phyloP scores from a whole-genome alignment of 2,329 filamentous ascomycete species.

The Fusarium chlamydosporum region DNA sequence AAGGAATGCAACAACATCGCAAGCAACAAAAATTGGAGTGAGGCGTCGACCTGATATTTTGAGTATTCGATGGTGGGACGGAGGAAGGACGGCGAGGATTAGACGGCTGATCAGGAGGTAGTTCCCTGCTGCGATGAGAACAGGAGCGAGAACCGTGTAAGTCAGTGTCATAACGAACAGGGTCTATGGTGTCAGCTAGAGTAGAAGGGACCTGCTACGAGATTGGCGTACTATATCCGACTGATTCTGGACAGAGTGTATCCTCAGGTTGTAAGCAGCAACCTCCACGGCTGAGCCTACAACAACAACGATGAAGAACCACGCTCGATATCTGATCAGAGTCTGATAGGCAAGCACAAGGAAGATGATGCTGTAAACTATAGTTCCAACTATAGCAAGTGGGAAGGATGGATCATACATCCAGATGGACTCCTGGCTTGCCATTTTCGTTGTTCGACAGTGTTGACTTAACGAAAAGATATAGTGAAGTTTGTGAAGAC shows the following conservation, averaged over 20 bases:
- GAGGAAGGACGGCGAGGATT: slow-evolving; percentile 57
- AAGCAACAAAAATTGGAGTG: slow-evolving; percentile 62
- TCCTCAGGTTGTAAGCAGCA: slow-evolving; percentile 58
- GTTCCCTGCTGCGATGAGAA: slow-evolving; percentile 65
- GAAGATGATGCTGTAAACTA: slow-evolving; percentile 59
- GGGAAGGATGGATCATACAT: slow-evolving; percentile 61
- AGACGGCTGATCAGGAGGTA: slow-evolving; percentile 66
- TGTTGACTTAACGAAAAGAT: background rate
- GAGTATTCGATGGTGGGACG: slow-evolving; percentile 54
- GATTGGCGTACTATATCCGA: slow-evolving; percentile 52
- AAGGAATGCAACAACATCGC: slow-evolving; percentile 61
- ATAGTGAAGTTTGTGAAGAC: background rate
- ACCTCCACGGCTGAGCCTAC: slow-evolving; percentile 61
- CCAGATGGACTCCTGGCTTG: slow-evolving; percentile 55
- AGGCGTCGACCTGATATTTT: slow-evolving; percentile 57
- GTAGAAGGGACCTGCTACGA: too few relatives aligned
- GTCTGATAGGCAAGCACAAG: slow-evolving; percentile 58
- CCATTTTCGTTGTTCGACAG: slow-evolving; percentile 27
- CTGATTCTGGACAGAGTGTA: slow-evolving; percentile 55
- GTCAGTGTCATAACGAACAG: slow-evolving; percentile 58
- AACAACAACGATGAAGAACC: slow-evolving; percentile 61
- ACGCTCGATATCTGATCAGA: slow-evolving; percentile 58
- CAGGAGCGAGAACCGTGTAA: slow-evolving; percentile 64
- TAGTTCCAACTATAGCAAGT: slow-evolving; percentile 59
- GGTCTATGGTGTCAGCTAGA: slow-evolving; percentile 40